Conservation (phyloP, 495 filamentous ascomycete species). For the Parmelia sp. region DNA sequence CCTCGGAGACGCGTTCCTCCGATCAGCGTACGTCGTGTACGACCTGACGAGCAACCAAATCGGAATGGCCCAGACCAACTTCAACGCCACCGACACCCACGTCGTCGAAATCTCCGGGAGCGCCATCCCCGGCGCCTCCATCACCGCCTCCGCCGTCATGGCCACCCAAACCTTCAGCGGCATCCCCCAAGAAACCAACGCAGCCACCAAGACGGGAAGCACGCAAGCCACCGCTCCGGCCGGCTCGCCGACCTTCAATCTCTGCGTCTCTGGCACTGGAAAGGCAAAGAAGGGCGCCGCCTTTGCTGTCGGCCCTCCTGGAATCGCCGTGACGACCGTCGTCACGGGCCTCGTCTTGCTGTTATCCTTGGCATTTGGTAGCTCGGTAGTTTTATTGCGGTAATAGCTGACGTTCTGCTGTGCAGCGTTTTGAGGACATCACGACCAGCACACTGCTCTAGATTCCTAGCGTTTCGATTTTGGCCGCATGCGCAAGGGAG, state of each 20-base stretch:
- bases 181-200: constrained; percentile 18
- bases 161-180: constrained; percentile 30
- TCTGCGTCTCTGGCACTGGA: constrained; percentile 13
- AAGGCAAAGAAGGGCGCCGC: constrained; percentile 13
- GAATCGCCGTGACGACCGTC: constrained; percentile 9
- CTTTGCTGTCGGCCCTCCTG: constrained; percentile 4
- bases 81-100: constrained; percentile 56
- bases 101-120: constrained; percentile 64
- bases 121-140: constrained; percentile 60
- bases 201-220: constrained; percentile 25
- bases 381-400: constrained; percentile 9
- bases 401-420: neutral
- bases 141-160: constrained; percentile 53
- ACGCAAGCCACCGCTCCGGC: constrained; percentile 3
- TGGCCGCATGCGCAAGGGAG: neutral
- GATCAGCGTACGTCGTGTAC: constrained; percentile 84
- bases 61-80: constrained; percentile 69
- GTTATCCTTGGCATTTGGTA: constrained; percentile 14
- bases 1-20: constrained; percentile 83
- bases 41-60: constrained; percentile 78
- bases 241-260: constrained; percentile 19
- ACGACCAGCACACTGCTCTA: constrained; percentile 1
- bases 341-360: constrained; percentile 13
- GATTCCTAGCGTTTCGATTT: neutral
- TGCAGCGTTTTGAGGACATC: neutral